Conservation (phyloP, 768 basidiomycete species). For the Boletellus emodensis region DNA sequence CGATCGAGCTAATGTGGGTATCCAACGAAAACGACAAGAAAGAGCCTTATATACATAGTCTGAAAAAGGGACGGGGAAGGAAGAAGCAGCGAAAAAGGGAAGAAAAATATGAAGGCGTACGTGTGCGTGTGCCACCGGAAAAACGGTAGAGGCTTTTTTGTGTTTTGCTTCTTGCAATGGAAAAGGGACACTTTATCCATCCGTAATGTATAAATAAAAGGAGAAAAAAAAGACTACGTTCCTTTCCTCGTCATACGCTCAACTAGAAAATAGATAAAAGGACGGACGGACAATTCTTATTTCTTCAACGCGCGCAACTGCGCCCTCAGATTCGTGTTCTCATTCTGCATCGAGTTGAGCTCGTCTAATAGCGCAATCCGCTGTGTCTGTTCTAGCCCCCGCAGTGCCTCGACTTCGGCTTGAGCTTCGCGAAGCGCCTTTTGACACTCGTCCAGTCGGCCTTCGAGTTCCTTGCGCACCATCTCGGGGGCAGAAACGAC, state of each 20-base stretch:
- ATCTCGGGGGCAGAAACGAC: conserved; percentile 36
- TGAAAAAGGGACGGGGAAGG: too few relatives aligned
- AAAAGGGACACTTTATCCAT: too few relatives aligned
- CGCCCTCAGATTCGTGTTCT: conserved; percentile 65
- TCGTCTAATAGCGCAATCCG: conserved; percentile 84
- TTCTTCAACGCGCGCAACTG: conserved; percentile 61
- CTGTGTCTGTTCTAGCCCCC: conserved; percentile 72
- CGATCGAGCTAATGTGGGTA: conserved; percentile 8
- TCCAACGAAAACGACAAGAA: neutral
- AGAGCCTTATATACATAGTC: neutral
- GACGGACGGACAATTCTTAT: neutral
- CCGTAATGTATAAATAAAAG: neutral
- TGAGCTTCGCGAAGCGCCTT: conserved; percentile 59
- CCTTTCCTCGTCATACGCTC: neutral
- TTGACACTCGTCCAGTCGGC: conserved; percentile 57
- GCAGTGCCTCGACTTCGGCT: conserved; percentile 67
- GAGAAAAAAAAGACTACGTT: neutral
- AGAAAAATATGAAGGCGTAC: neutral
- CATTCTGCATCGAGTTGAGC: conserved; percentile 76
- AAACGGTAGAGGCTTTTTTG: neutral
- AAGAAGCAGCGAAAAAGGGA: neutral
- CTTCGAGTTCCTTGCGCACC: conserved; percentile 60
- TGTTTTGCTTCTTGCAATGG: neutral
- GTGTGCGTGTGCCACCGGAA: neutral
- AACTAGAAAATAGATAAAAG: neutral